Percentiles rank a stretch among this genome's conserved stretches.
Conservation (phyloP, 1,139 yeast species). For the Sugiyamaella pinicola region DNA sequence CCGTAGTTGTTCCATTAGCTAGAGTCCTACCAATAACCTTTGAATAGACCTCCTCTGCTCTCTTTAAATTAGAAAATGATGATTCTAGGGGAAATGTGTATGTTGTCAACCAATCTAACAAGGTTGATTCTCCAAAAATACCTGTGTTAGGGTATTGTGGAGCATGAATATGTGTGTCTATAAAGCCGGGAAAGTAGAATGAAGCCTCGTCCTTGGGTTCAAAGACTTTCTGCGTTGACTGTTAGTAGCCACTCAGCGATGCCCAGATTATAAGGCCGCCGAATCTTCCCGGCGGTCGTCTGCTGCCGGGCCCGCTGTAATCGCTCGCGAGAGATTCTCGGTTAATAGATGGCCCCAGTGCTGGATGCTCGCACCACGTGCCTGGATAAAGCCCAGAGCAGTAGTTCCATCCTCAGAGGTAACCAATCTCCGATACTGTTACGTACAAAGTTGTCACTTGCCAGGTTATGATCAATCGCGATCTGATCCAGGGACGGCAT, state of each 20-base stretch:
- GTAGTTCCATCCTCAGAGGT: too few relatives aligned
- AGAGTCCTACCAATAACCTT: conserved; percentile 69
- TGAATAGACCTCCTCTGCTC: conserved; percentile 64
- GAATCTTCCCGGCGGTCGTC: too few relatives aligned
- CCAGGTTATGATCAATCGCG: conserved; percentile 9
- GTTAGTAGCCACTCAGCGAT: conserved; percentile 27
- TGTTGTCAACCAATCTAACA: conserved; percentile 82
- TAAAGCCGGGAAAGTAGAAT: conserved; percentile 87
- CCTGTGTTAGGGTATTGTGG: conserved; percentile 96
- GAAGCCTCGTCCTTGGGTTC: conserved; percentile 27
- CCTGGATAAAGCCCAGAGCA: too few relatives aligned
- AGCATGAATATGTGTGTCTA: conserved; percentile 96
- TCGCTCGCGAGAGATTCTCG: too few relatives aligned
- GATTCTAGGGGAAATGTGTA: conserved; percentile 90
- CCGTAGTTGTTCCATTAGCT: conserved; percentile 84
- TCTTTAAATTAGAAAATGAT: conserved; percentile 51
- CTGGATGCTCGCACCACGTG: too few relatives aligned
- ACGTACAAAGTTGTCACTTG: conserved; percentile 13
- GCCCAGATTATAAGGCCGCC: not conserved
- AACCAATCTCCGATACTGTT: too few relatives aligned
- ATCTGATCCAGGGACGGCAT: conserved; percentile 9
- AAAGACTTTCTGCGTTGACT: conserved; percentile 29
- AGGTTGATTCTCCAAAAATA: conserved; percentile 79
- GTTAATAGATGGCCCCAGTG: too few relatives aligned
- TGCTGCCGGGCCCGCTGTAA: too few relatives aligned